Evolutionary conservation across 768 basidiomycete species (phyloP), one percentile per base, ranked within the genome.

Genomic region (Leccinum uliginosum): DNA sequence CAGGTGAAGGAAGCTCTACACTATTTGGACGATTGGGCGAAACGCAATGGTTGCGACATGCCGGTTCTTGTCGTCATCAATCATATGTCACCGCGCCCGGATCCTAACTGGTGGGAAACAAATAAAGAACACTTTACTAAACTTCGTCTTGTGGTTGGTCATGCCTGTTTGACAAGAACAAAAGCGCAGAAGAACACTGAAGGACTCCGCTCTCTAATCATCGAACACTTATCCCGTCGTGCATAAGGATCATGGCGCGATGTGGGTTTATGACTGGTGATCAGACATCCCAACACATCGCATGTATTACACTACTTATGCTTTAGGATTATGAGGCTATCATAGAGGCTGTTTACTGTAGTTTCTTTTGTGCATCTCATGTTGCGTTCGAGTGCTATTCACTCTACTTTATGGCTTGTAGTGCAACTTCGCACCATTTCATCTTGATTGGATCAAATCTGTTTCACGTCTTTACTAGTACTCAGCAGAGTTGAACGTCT

Each of bases 11-110:
- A 62, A 23, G 61, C 65, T 14, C 55, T 62, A n/a, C 55, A 59
- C 15, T 64, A 66, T 12, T 24, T 66, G 56, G 30, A 57, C 32
- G 58, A 51, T 51, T 66, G 65, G 65, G 45, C 12, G 24, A 65
- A 58, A 7, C 65, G 62, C 24, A 58, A 56, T 4, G 19, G 59
- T 8, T 54, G 58, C 12, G 59, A 62, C 2, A 54, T 65, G 2
- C 65, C 62, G 1, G 45, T 66, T 51, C 56, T 66, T 17, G 54
- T 66, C 44, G 65, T 66, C 40, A 51, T 66, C 53, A 66, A 56
- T 45, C 65, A 67, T 34, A 58, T 58, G 10, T 27, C 62, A 9
- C 65, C 65, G 3, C 55, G 49, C n/a, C 65, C 65, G 1, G 58
- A 67, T 27, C 24, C 43, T 29, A 23, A 47, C 12, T 67, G 65